Percentiles rank a stretch among this genome's conserved stretches.
Evolutionary conservation across 805 yeast species (phyloP).

Genomic region (Wickerhamiella siamensis): DNA sequence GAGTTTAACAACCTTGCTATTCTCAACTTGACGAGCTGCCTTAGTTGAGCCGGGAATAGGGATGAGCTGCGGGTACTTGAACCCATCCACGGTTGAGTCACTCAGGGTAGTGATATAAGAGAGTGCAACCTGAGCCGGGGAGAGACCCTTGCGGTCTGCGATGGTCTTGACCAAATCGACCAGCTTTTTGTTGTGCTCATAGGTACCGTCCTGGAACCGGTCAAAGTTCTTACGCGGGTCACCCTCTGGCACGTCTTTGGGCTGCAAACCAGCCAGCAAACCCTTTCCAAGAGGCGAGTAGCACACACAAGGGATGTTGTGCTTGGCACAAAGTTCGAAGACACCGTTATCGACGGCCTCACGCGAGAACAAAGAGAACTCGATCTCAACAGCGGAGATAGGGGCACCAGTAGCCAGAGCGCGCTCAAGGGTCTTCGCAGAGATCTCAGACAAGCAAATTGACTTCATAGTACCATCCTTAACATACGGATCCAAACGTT

Average conservation of each 20-base stretch:
- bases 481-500: conserved; percentile 25
- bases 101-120: conserved; percentile 44
- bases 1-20: conserved; percentile 33
- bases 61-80: conserved; percentile 39
- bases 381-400: conserved; percentile 61
- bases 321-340: conserved; percentile 41
- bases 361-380: conserved; percentile 55
- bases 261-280: conserved; percentile 45
- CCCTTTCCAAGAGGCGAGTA: conserved; percentile 82
- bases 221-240: conserved; percentile 42
- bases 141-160: conserved; percentile 33
- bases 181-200: conserved; percentile 37
- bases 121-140: conserved; percentile 55
- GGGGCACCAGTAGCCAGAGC: conserved; percentile 39
- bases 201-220: conserved; percentile 45
- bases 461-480: conserved; percentile 54
- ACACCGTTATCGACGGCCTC: conserved; percentile 52
- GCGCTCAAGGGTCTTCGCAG: conserved; percentile 42
- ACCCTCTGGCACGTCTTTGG: conserved; percentile 37
- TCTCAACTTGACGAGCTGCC: conserved; percentile 43
- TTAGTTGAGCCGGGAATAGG: conserved; percentile 76
- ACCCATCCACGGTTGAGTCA: conserved; percentile 5
- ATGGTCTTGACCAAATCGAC: conserved; percentile 36
- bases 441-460: conserved; percentile 61
- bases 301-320: conserved; percentile 52